These are phyloP conservation scores for Elsinoe australis DNA, from an alignment of 2,329 filamentous ascomycete genomes.

Conservation along the genomic window DNA sequence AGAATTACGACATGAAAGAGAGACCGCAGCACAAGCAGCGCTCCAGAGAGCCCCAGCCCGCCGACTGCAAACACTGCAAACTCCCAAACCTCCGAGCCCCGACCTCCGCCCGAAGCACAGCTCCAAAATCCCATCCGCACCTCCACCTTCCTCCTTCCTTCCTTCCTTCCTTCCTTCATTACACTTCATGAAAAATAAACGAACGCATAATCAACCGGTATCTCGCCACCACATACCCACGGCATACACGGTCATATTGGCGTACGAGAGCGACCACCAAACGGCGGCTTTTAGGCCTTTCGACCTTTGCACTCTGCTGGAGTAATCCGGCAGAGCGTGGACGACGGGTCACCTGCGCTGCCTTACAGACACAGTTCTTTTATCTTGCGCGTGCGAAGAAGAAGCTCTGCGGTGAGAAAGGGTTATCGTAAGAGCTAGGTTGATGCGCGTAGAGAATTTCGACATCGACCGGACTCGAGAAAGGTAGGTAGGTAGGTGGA, in stretches of 20 bases:
- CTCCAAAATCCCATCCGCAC: no score
- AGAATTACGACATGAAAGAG: no score
- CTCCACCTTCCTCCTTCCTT: no score
- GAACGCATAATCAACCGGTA: constrained; percentile 19
- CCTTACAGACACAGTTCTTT: constrained; percentile 9
- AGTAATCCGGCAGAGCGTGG: neutral
- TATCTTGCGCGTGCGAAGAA: neutral
- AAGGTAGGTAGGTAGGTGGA: no score
- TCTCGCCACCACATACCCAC: neutral
- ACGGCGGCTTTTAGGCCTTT: constrained; percentile 16
- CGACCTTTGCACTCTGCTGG: neutral
- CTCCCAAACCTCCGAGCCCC: no score
- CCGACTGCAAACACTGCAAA: neutral
- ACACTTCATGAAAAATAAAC: constrained; percentile 17
- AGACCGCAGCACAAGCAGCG: no score
- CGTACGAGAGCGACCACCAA: constrained; percentile 14
- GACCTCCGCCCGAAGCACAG: no score
- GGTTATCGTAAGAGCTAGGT: neutral
- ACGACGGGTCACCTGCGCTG: constrained; percentile 14
- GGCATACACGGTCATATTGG: constrained; percentile 17
- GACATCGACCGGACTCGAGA: no score
- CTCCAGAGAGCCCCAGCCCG: no score
- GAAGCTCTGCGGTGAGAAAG: neutral
- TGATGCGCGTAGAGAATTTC: neutral
- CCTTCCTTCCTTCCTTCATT: constrained; percentile 7